phyloP scores from a whole-genome alignment of 805 yeast species.

The Suhomyces kilbournensis region DNA sequence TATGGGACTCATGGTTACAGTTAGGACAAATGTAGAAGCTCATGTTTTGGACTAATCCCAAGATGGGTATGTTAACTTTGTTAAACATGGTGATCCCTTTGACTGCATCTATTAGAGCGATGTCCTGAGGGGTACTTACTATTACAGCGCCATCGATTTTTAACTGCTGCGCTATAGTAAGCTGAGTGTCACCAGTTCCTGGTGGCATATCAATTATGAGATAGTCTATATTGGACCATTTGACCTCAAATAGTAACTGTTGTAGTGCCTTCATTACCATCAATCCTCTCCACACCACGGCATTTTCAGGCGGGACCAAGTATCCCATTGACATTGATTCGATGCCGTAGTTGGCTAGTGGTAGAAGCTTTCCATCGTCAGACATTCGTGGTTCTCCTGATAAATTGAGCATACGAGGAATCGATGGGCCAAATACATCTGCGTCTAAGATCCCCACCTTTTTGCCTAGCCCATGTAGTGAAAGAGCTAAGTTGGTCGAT shows the following conservation, averaged over 20 bases:
- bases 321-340: slow-evolving; percentile 91
- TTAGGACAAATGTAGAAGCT: slow-evolving; percentile 72
- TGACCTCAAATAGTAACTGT: slow-evolving; percentile 78
- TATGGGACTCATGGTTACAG: slow-evolving; percentile 68
- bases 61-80: slow-evolving; percentile 65
- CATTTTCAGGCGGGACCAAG: slow-evolving; percentile 59
- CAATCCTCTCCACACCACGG: slow-evolving; percentile 82
- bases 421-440: slow-evolving; percentile 82
- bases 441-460: slow-evolving; percentile 72
- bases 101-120: slow-evolving; percentile 75
- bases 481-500: slow-evolving; percentile 63
- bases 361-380: slow-evolving; percentile 53
- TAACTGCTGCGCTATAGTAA: slow-evolving; percentile 78
- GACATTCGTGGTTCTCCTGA: slow-evolving; percentile 66
- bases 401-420: slow-evolving; percentile 69
- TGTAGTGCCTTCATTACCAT: slow-evolving; percentile 86
- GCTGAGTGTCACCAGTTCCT: slow-evolving; percentile 86
- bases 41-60: slow-evolving; percentile 84
- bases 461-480: slow-evolving; percentile 51
- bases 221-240: slow-evolving; percentile 67
- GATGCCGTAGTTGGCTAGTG: slow-evolving; percentile 69
- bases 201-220: slow-evolving; percentile 85
- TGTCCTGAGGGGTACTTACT: slow-evolving; percentile 84
- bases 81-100: slow-evolving; percentile 78
- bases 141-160: slow-evolving; percentile 75